A percentile compares a stretch with the other conserved stretches of the same genome.
Evolutionary conservation across 768 basidiomycete genomes (phyloP).

Genomic region (Floccularia luteovirens): DNA sequence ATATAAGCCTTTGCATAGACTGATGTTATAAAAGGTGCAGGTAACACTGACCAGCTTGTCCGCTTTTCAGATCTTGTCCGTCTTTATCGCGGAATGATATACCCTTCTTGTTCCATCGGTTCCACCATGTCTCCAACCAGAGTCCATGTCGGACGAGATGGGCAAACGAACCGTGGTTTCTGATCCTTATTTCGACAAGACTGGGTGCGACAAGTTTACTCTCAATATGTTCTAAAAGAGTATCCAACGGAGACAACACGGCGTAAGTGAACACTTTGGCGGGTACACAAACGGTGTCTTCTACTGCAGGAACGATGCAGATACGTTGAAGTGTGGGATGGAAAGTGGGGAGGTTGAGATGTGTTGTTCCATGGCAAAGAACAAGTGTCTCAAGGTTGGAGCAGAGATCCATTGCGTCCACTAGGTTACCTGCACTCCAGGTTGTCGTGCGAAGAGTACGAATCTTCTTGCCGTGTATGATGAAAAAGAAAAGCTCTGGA

Average conservation of each 20-base stretch:
- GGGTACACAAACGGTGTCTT: conserved; percentile 27
- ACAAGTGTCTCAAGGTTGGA: conserved; percentile 34
- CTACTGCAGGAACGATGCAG: conserved; percentile 33
- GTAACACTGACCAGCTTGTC: too few species aligned
- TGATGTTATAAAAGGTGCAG: too few species aligned
- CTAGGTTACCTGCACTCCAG: conserved; percentile 16
- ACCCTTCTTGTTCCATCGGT: conserved; percentile 12
- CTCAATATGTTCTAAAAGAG: conserved; percentile 28
- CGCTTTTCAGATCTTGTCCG: too few species aligned
- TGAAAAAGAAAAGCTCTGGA: conserved; percentile 26
- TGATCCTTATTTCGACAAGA: conserved; percentile 20
- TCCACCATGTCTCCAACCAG: conserved; percentile 20
- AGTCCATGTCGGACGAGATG: conserved; percentile 16
- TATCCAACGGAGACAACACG: conserved; percentile 32
- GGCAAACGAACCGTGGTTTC: conserved; percentile 9
- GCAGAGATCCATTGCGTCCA: conserved; percentile 27
- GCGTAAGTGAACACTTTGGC: conserved; percentile 25
- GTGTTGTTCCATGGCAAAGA: conserved; percentile 22
- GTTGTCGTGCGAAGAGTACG: conserved; percentile 28
- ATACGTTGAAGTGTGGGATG: conserved; percentile 33
- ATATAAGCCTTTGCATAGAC: too few species aligned
- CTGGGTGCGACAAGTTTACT: conserved; percentile 19
- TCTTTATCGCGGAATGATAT: background rate
- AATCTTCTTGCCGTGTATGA: conserved; percentile 33
- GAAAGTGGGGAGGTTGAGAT: conserved; percentile 19